These are phyloP conservation scores for Suillus luteus DNA, from an alignment of 768 basidiomycete genomes.

Conservation along the genomic window DNA sequence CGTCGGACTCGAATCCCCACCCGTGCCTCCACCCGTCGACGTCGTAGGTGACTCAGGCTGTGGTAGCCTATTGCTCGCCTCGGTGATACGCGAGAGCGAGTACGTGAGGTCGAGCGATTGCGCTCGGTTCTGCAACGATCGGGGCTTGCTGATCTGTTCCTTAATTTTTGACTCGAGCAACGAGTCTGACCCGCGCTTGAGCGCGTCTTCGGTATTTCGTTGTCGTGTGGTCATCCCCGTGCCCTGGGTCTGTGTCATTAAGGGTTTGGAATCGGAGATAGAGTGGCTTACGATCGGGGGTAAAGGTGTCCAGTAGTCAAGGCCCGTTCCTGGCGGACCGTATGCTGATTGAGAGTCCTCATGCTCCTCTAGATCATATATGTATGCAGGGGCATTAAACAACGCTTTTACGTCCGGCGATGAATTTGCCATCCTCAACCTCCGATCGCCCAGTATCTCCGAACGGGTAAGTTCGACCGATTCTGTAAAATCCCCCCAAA, in stretches of 20 bases:
- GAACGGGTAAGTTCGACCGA: slow-evolving; percentile 74
- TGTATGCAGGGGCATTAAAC: slow-evolving; percentile 85
- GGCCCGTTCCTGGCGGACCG: slow-evolving; percentile 47
- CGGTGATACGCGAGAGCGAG: slow-evolving; percentile 81
- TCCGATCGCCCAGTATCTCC: slow-evolving; percentile 69
- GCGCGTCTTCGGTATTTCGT: slow-evolving; percentile 70
- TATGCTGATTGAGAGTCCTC: slow-evolving; percentile 66
- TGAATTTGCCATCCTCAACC: slow-evolving; percentile 82
- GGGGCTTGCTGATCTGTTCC: slow-evolving; percentile 73
- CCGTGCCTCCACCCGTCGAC: slow-evolving; percentile 69
- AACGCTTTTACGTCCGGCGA: slow-evolving; percentile 95
- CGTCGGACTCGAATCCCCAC: slow-evolving; percentile 77
- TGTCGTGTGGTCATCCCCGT: slow-evolving; percentile 69
- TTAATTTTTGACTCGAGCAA: slow-evolving; percentile 82
- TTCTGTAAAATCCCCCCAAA: slow-evolving; percentile 43
- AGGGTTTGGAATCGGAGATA: slow-evolving; percentile 12
- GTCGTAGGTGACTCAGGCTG: slow-evolving; percentile 82
- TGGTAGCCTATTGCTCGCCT: slow-evolving; percentile 58
- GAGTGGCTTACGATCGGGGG: slow-evolving; percentile 65
- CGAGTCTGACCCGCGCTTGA: slow-evolving; percentile 84
- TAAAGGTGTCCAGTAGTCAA: slow-evolving; percentile 78
- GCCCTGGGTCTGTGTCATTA: slow-evolving; percentile 44
- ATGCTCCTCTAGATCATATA: slow-evolving; percentile 76
- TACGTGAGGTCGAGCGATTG: slow-evolving; percentile 88
- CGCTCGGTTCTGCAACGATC: slow-evolving; percentile 82